phyloP scores from a whole-genome alignment of 768 basidiomycete species.

The Candolleomyces aberdarensis region DNA sequence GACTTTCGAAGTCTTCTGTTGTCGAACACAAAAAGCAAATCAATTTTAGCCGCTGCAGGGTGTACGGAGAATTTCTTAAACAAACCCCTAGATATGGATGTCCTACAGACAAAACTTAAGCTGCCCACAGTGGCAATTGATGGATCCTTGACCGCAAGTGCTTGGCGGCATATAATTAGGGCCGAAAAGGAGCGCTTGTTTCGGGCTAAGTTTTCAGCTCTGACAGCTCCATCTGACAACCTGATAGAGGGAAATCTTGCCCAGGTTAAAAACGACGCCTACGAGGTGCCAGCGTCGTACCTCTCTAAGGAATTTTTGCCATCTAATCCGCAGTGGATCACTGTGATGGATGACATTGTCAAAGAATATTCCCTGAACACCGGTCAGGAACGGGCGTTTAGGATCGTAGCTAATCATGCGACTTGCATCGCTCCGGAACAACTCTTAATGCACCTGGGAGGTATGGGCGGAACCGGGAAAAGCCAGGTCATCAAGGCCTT shows the following conservation, averaged over 20 bases:
- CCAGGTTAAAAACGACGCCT: not conserved
- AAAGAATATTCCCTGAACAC: not conserved
- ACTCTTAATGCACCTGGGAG: conserved; percentile 24
- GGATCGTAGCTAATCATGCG: conserved; percentile 17
- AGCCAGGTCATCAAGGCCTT: conserved; percentile 27
- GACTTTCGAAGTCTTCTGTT: no score
- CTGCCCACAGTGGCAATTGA: no score
- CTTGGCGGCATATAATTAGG: no score
- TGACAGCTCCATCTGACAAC: no score
- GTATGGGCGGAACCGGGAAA: conserved; percentile 26
- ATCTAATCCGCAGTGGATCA: conserved; percentile 5
- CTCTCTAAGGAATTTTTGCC: not conserved
- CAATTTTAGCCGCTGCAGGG: no score
- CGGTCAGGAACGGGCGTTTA: conserved; percentile 6
- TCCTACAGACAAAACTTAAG: no score
- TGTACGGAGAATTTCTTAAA: no score
- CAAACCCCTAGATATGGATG: no score
- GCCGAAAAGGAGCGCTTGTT: not conserved
- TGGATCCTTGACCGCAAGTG: no score
- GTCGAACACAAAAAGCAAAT: no score
- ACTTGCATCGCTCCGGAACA: not conserved
- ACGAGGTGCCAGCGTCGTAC: not conserved
- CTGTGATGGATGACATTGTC: not conserved
- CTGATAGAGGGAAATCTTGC: not conserved
- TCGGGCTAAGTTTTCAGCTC: not conserved